phyloP scores from a whole-genome alignment of 768 basidiomycete genomes.

The Tulasnella sp. region DNA sequence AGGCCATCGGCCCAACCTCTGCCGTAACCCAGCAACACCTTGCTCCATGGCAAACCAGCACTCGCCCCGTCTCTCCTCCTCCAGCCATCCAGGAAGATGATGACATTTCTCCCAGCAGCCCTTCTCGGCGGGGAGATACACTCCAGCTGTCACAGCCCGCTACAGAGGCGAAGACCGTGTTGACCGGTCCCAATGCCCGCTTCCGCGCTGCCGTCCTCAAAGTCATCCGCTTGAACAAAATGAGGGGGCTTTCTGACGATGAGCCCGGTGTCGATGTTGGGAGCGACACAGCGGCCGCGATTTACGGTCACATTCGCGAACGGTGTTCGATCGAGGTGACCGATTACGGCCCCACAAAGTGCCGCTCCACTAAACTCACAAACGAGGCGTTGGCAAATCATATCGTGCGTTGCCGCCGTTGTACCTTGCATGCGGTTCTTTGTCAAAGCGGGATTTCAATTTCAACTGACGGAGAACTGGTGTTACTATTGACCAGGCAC shows the following conservation, averaged over 20 bases:
- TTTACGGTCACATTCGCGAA: slow-evolving; percentile 12
- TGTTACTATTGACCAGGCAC: background rate
- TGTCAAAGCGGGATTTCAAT: background rate
- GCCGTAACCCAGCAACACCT: background rate
- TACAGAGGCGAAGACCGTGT: background rate
- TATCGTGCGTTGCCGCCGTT: background rate
- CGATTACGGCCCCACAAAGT: slow-evolving; percentile 10
- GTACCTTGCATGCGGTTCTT: background rate
- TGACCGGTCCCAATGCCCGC: slow-evolving; percentile 1
- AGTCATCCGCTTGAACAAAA: slow-evolving; percentile 8
- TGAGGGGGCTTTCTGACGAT: slow-evolving; percentile 3
- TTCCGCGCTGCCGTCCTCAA: slow-evolving; percentile 2
- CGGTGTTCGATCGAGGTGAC: slow-evolving; percentile 13
- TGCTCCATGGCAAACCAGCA: background rate
- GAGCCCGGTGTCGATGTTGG: slow-evolving; percentile 13
- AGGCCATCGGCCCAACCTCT: slow-evolving; percentile 8
- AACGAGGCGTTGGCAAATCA: slow-evolving; percentile 2
- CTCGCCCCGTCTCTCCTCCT: background rate
- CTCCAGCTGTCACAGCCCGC: background rate
- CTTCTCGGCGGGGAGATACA: background rate
- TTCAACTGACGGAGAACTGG: background rate
- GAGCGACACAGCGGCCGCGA: background rate
- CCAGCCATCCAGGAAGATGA: background rate
- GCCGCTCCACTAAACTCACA: background rate
- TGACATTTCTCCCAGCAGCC: background rate